Conservation (phyloP, 768 basidiomycete species). For the Termitomyces sp. region DNA sequence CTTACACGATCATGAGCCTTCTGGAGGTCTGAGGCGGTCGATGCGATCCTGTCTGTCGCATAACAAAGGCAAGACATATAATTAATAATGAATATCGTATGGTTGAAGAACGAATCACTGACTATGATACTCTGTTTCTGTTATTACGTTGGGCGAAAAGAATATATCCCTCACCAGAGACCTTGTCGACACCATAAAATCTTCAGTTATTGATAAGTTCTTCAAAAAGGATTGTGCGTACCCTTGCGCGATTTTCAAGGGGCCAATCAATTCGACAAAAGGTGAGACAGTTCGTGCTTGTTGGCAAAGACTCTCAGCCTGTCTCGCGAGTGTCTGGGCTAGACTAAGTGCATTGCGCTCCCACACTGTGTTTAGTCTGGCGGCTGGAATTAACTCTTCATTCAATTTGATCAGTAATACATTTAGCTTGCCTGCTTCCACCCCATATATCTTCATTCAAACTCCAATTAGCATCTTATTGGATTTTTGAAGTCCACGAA, state of each 20-base stretch:
- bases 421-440: constrained; percentile 26
- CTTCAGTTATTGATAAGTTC: neutral
- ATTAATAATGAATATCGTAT: neutral
- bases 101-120: constrained; percentile 5
- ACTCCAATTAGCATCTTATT: neutral
- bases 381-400: neutral
- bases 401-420: neutral
- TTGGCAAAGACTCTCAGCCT: constrained; percentile 28
- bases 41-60: constrained; percentile 31
- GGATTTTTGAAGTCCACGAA: neutral
- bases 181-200: constrained; percentile 14
- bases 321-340: constrained; percentile 28
- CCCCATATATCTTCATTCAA: constrained; percentile 32
- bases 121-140: constrained; percentile 39
- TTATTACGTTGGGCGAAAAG: constrained; percentile 34
- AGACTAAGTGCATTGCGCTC: constrained; percentile 32
- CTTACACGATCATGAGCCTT: constrained; percentile 28
- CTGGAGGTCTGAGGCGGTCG: constrained; percentile 28
- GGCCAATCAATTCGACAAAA: constrained; percentile 30
- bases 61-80: neutral
- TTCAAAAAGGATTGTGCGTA: constrained; percentile 6
- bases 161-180: constrained; percentile 33
- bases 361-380: constrained; percentile 34
- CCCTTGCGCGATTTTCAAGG: constrained; percentile 34
- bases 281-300: constrained; percentile 33